A percentile compares a stretch with the other conserved stretches of the same genome.
Evolutionary conservation across 176 grass and related monocot species (phyloP).

Genomic region (Phyllostachys edulis): DNA sequence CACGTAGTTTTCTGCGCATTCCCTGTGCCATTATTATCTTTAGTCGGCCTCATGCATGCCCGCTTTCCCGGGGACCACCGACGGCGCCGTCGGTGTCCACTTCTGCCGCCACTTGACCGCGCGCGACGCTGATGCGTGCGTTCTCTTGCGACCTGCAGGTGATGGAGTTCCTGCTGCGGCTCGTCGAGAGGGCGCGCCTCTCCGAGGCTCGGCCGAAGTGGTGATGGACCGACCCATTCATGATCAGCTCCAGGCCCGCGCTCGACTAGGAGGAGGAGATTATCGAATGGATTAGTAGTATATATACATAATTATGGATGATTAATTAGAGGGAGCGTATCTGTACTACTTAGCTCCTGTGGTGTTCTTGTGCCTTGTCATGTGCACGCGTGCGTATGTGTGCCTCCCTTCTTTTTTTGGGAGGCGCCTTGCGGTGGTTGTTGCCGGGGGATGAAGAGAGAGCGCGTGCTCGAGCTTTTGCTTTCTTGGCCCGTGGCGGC

Average conservation of each 20-base stretch:
- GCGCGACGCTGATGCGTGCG: conserved; percentile 20
- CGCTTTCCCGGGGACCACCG: background rate
- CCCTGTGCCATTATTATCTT: background rate
- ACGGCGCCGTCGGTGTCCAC: conserved; percentile 27
- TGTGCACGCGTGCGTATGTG: background rate
- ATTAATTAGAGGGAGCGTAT: conserved; percentile 21
- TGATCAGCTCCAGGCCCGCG: background rate
- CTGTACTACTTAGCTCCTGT: background rate
- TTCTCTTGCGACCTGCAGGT: conserved; percentile 23
- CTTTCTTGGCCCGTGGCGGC: background rate
- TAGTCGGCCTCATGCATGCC: background rate
- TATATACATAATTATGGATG: background rate
- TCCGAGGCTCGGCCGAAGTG: conserved; percentile 39
- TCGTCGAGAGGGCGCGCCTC: conserved; percentile 51
- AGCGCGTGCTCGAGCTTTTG: background rate
- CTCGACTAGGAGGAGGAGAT: background rate
- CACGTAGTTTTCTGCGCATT: background rate
- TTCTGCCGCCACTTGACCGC: conserved; percentile 24
- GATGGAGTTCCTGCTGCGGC: conserved; percentile 51
- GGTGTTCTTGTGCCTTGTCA: background rate
- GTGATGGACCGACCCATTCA: background rate
- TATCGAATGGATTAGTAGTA: background rate
- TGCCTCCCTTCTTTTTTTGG: conserved; percentile 35
- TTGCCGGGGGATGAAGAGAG: background rate
- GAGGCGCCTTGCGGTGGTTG: background rate